Base-by-base conservation (phyloP, 495 filamentous ascomycete species). In the Xylaria telfairii region DNA sequence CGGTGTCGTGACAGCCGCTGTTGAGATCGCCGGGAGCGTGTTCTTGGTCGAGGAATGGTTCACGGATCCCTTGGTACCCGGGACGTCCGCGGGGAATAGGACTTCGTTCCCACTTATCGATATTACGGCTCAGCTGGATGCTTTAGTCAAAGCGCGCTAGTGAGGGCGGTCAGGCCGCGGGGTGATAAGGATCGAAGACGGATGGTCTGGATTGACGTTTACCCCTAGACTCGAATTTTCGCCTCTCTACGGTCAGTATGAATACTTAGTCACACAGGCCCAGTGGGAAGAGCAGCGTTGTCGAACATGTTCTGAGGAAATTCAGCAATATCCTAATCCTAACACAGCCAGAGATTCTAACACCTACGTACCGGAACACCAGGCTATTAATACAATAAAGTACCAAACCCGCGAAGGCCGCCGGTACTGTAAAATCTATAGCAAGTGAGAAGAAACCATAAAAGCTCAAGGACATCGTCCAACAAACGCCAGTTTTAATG, bases 21-120 rank as follows among this genome's bases (percentile, higher is more conserved):
- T 76, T 30, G 79, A 82, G 71, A 73, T 81, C 10, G 66, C 66
- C 28, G 80, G 79, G 0, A 71, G 53, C 63, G 57, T 78, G 30
- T 78, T 73, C 53, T 65, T 73, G 49, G 70, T 79, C 15, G 60
- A 74, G 2, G 77, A 75, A 42, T 77, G 74, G 69, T 72, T 74
- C 17, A 66, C 70, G 26, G 72, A 79, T 17, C 74, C 76, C n/a
- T 72, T 73, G 49, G 74, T 78, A 1, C 53, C 71, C 6, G 77
- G 76, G 0, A 73, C 69, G 39, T 71, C 75, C 32, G 76, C 76
- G 1, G 76, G 78, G 17, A 77, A 77, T 37, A 70, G 78, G 63
- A 76, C 73, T 28, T 49, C 67, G 54, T 80, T 78, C 62, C 78
- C 76, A 12, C 72, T 76, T 19, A 53, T 74, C 17, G 76, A 80